Evolutionary conservation across 75 land plant species (phyloP), one percentile per base, ranked within the genome.

Genomic region (Cunninghamia lanceolata): DNA sequence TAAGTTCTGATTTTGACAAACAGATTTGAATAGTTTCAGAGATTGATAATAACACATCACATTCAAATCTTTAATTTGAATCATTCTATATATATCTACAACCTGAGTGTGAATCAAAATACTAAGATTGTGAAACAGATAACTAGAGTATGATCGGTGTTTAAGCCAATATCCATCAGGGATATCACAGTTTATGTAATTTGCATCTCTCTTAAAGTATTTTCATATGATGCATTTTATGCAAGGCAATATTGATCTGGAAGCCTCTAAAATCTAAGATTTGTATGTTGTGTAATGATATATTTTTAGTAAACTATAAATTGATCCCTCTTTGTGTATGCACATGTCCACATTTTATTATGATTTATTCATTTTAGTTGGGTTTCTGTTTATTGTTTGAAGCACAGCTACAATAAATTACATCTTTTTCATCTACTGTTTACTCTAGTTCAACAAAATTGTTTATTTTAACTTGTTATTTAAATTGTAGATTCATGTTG

Each of bases 401-500:
- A 43, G 47, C 3, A 40, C 28, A 40, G 32, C 14, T 43, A 80
- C 82, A 80, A 45, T n/a, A 11, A n/a, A n/a, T 80, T 80, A 40
- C 30, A 0, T 13, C 30, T 3, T 80, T 3, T n/a, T 80, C 25
- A 1, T 43, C 34, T n/a, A 10, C 5, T 3, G 32, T 45, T 80
- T 80, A 3, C 30, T 38, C 4, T 45, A 28, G n/a, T 40, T 80
- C 15, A 43, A 80, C 32, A 45, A 2, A 34, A 11, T 38, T 43
- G 30, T 76, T 52, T 6, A 46, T 43, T 21, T 35, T 53, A 17
- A 68, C 36, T 54, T 59, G 10, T 84, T 47, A 38, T 81, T 85
- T 81, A 46, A 39, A 73, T 89, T 63, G 81, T 88, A 98, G 99
- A 89, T 98, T 86, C 99, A 98, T 92, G 92, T 90, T 2, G 99